Evolutionary conservation across 1,139 yeast genomes (phyloP).

Genomic region (Taphrina populina): DNA sequence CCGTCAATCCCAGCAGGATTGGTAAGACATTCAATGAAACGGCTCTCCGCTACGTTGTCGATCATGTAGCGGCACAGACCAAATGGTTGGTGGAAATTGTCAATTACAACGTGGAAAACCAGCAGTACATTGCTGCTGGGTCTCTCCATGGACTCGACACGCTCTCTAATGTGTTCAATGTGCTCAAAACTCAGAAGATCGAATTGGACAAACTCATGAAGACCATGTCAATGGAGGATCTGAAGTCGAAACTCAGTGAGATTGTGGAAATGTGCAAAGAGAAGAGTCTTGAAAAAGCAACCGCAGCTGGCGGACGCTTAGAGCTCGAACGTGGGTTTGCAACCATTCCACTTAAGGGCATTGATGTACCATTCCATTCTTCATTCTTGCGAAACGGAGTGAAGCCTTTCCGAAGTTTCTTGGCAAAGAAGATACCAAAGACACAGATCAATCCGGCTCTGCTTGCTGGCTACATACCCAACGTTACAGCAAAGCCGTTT

Average conservation of each 20-base stretch:
- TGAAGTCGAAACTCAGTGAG: slow-evolving; percentile 79
- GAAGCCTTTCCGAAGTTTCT: slow-evolving; percentile 96
- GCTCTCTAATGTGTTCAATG: slow-evolving; percentile 86
- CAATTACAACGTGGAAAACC: slow-evolving; percentile 95
- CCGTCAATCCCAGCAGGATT: slow-evolving; percentile 94
- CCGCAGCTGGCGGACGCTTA: slow-evolving; percentile 59
- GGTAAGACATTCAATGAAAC: slow-evolving; percentile 85
- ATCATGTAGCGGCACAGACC: slow-evolving; percentile 76
- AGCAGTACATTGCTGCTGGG: slow-evolving; percentile 98
- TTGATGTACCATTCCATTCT: slow-evolving; percentile 98
- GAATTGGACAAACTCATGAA: slow-evolving; percentile 86
- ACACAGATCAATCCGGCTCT: slow-evolving; percentile 93
- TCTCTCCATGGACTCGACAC: slow-evolving; percentile 93
- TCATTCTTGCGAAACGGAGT: slow-evolving; percentile 97
- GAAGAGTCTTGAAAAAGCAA: slow-evolving; percentile 80
- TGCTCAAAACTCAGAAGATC: slow-evolving; percentile 87
- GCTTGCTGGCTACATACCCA: slow-evolving; percentile 92
- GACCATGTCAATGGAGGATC: slow-evolving; percentile 78
- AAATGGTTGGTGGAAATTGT: slow-evolving; percentile 96
- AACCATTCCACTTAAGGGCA: slow-evolving; percentile 95
- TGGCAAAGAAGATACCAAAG: slow-evolving; percentile 91
- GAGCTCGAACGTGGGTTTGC: slow-evolving; percentile 97
- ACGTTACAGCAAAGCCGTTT: slow-evolving; percentile 97
- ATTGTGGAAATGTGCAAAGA: slow-evolving; percentile 81
- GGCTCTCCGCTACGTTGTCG: slow-evolving; percentile 92